Base-by-base conservation (phyloP, 2,329 filamentous ascomycete species). In the Fusarium siculi region DNA sequence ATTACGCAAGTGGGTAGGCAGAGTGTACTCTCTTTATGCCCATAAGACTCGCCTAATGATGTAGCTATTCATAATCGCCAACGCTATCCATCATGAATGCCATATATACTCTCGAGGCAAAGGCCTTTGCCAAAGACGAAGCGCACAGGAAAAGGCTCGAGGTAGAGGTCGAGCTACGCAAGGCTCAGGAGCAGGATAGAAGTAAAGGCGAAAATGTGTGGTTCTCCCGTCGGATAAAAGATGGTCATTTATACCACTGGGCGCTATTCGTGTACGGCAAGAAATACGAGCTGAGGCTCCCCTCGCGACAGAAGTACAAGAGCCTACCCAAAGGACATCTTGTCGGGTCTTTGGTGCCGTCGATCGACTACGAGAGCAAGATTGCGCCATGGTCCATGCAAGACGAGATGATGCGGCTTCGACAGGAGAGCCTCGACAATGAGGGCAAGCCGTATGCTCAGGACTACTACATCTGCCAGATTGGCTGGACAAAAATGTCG, bases 401-500 rank as follows among this genome's bases (percentile, higher is more conserved):
- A 4, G 28, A 49, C 0, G 46, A 49, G 28, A 32, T 32, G 28
- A 49, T 49, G 46, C 46, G 28, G 3, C 46, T 49, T 49, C 46
- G 28, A 14, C 46, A 49, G 1, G 46, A 49, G 28, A 49, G 28
- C 8, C 46, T 49, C 5, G 46, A 23, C 0, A 32, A 21, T 4
- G 21, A 49, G 21, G 28, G 28, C 10, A 49, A 32, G 46, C 46
- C 46, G 0, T 18, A 49, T 49, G 46, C 46, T 2, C 28, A 49
- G 2, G 46, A 49, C 8, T 49, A 49, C 15, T 32, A 49, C 4
- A 49, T 49, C 0, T 49, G 46, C 2, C 46, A 49, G 10, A 23
- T 49, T 0, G 46, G 28, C 0, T 49, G 46, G 28, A 49, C 28
- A 2, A 32, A 32, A 4, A 0, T 49, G 0, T 14, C 28, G 0